Base-by-base conservation (phyloP, 2,329 filamentous ascomycete genomes). In the Curvularia eragrostidis region DNA sequence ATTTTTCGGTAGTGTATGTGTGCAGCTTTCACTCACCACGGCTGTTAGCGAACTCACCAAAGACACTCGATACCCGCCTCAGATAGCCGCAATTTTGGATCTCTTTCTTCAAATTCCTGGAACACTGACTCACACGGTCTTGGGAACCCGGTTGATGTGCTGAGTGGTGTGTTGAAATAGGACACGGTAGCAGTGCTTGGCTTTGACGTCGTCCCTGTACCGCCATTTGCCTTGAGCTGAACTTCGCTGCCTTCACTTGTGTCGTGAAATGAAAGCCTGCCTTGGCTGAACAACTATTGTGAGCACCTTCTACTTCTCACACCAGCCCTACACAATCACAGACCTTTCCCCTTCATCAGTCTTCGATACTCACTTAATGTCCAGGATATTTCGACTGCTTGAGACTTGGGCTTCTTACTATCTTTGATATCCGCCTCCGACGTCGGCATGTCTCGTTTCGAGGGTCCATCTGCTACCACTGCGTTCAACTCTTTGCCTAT, bases 401-500 rank as follows among this genome's bases (percentile, higher is more conserved):
- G 36, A 32, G 5, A 36, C 5, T 38, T 51, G 23, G 8, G 7
- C 26, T 47, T 19, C 32, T 19, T 19, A 8, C 19, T 47, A 5
- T 28, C 9, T 19, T 15, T 47, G n/a, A 19, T 21, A 19, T 10
- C 23, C 21, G 19, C 32, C 13, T 32, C 24, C 13, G n/a, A 47
- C 28, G 60, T 13, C 54, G 41, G 36, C 21, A 69, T 69, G 66
- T 54, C 39, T 43, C 52, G 6, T 6, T 19, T 48, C 13, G 15
- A n/a, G 9, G 18, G 8, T 10, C 61, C 55, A 3, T 66, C 54
- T 3, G 30, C 18, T 10, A 36, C 48, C 10, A 65, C 52, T 7
- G 73, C 72, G 7, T 75, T 76, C 63, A 71, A 75, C 48, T 61
- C 48, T 15, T 63, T 75, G 12, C 71, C 75, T 1, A 74, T 76